These are phyloP conservation scores for Penicillium sp. DNA, from an alignment of 2,329 filamentous ascomycete species.

Conservation along the genomic window DNA sequence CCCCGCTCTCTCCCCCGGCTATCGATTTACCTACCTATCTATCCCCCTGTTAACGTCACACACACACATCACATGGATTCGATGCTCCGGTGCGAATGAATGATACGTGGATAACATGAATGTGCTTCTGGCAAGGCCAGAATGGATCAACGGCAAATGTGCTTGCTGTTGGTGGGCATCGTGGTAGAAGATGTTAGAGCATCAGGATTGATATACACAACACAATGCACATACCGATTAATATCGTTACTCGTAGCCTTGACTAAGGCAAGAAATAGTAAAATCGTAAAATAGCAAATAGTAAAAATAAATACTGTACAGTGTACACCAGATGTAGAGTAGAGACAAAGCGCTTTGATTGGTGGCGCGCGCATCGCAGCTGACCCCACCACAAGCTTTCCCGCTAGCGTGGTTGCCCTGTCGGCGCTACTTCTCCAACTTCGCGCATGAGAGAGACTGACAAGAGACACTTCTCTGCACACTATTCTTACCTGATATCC, in stretches of 20 bases:
- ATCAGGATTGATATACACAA: conserved; percentile 13
- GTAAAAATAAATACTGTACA: too few species aligned
- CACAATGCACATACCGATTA: conserved; percentile 9
- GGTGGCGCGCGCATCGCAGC: too few species aligned
- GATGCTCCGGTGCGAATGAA: conserved; percentile 8
- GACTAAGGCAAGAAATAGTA: too few species aligned
- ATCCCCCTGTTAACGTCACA: conserved; percentile 7
- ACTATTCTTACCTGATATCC: not conserved
- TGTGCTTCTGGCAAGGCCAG: conserved; percentile 2
- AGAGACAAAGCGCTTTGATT: not conserved
- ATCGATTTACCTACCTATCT: conserved; percentile 9
- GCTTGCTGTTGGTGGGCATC: conserved; percentile 4
- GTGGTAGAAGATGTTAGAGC: conserved; percentile 15
- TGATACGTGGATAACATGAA: conserved; percentile 4
- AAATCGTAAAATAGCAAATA: too few species aligned
- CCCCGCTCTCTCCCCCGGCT: conserved; percentile 1
- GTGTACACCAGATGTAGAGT: too few species aligned
- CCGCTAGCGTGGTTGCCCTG: not conserved
- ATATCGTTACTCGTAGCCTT: not conserved
- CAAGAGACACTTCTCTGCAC: not conserved
- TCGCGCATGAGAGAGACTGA: not conserved
- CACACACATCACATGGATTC: not conserved
- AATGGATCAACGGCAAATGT: not conserved
- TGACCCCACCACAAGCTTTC: not conserved
- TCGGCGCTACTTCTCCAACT: not conserved